Conservation (phyloP, 805 yeast species). For the Barnettozyma pratensis region DNA sequence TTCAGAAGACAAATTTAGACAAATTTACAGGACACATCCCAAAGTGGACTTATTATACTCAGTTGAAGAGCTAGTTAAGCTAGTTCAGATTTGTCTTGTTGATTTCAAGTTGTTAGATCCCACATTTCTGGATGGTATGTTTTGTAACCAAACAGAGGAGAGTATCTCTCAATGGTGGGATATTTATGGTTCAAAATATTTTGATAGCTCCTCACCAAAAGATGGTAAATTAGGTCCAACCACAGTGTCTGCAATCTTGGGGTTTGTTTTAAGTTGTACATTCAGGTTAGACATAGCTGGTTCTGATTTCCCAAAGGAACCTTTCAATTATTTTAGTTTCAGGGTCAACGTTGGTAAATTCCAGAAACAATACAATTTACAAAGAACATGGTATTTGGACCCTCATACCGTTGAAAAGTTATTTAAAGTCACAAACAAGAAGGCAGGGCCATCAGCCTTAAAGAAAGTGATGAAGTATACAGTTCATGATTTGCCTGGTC, state of each 20-base stretch:
- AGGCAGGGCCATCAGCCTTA: constrained; percentile 42
- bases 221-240: constrained; percentile 57
- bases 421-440: constrained; percentile 41
- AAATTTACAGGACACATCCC: constrained; percentile 56
- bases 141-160: constrained; percentile 70
- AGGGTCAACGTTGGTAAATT: constrained; percentile 65
- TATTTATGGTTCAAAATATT: constrained; percentile 51
- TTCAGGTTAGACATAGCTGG: constrained; percentile 57
- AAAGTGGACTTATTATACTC: constrained; percentile 25
- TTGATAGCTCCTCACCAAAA: constrained; percentile 29
- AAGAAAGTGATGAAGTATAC: constrained; percentile 68
- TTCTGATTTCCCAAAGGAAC: constrained; percentile 73
- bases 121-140: constrained; percentile 72
- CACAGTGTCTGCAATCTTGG: constrained; percentile 75
- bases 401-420: constrained; percentile 47
- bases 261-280: constrained; percentile 65
- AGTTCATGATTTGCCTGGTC: constrained; percentile 58
- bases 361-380: constrained; percentile 63
- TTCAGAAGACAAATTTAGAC: constrained; percentile 73
- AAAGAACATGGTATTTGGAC: constrained; percentile 50
- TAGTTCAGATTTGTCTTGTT: constrained; percentile 70
- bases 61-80: constrained; percentile 55
- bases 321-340: constrained; percentile 70
- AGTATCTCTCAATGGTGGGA: constrained; percentile 84
- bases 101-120: constrained; percentile 74